Base-by-base conservation (phyloP, 257 asterid species). In the Salvia miltiorrhiza region DNA sequence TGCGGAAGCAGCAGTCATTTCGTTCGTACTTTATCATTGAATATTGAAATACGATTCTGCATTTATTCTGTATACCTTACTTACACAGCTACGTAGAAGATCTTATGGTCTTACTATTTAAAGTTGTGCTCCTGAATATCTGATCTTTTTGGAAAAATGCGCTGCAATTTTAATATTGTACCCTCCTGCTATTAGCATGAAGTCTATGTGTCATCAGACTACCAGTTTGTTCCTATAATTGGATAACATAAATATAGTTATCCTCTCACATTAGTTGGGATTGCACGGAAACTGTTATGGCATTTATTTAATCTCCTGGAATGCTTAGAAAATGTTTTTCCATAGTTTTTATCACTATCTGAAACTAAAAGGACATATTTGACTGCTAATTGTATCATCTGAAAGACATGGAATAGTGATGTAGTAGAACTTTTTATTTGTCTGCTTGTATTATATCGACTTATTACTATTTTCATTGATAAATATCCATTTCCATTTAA, bases 51-150 rank as follows among this genome's bases (percentile, higher is more conserved):
- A 23, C 1, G 16, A 9, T 41, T 7, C 61, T 65, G 63, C 44
- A 24, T 50, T 63, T 49, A 23, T 63, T 37, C 71, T 17, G 41
- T 53, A 3, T 33, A 9, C 4, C 44, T 65, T 37, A 47, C 16
- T 41, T 13, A 9, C 33, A 24, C n/a, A 63, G 12, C 7, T 35
- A 26, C 12, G 20, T 28, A 17, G 30, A 55, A 50, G 14, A 32
- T 65, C 37, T 30, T 41, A 39, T 1, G 24, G 32, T 24, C 60
- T 12, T 63, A 14, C 64, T 76, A 24, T 56, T 76, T 63, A 54
- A 63, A 17, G 26, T 26, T 61, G 39, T 41, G 64, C 19, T 33
- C 20, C 56, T 55, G 32, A 35, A 63, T 62, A 55, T 17, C 53
- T 20, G 11, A 52, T 52, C 12, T 16, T 59, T 39, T 56, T 32